Base-by-base conservation (phyloP, 1,284 basidiomycete genomes). In the Papiliotrema nemorosa region DNA sequence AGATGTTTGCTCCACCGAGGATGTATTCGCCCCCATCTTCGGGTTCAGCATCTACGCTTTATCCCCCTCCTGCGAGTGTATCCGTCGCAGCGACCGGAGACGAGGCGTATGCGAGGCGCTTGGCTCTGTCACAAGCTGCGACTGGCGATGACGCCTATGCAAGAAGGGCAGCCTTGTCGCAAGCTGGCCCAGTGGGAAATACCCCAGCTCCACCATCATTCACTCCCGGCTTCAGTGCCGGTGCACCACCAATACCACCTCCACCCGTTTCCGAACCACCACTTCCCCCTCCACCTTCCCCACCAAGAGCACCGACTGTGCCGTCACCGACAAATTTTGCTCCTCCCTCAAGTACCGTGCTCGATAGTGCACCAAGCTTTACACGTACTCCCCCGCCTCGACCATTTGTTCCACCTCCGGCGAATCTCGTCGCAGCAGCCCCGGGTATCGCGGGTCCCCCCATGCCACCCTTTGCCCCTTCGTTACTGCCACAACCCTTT, bases 91-190 rank as follows among this genome's bases (percentile, higher is more conserved):
- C 29, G 29, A 31, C 29, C 7, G 59, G 59, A 2, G 62, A 64
- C 24, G 59, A 62, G 13, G 59, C 63, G 1, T 70, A 68, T 41
- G 66, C 64, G 2, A 33, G 62, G n/a, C 52, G 69, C 10, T 49
- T 53, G 5, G 67, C 67, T 3, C 47, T 68, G 53, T 54, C 66
- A 5, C 50, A 50, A 24, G 48, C 59, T 3, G 54, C 53, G 27
- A 55, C 63, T 3, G 69, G 69, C 0, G 68, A 73, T 27, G 71
- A 74, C 14, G 72, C 68, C 0, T 74, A 68, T 44, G 69, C 71
- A 1, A 47, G 67, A 25, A 54, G 69, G n/a, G 33, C 55, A 12
- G 70, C 57, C 5, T 37, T 67, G 53, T 67, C 58, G 16, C 58
- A 57, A 31, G 18, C 39, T 31, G 29, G 9, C 7, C 9, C 29